Evolutionary conservation across 2,329 filamentous ascomycete genomes (phyloP).

Genomic region (Talaromyces sp.): DNA sequence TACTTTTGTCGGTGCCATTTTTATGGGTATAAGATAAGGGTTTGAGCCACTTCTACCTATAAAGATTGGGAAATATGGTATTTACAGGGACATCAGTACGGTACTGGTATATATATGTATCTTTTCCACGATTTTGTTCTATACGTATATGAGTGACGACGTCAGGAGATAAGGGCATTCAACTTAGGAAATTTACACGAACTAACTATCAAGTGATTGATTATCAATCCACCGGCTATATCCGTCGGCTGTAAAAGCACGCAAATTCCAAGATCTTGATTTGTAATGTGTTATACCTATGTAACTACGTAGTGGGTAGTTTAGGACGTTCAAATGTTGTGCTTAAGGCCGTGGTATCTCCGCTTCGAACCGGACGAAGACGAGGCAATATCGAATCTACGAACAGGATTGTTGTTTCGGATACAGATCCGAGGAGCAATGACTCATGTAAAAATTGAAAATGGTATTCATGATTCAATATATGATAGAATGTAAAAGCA

Average conservation of each 20-base stretch:
- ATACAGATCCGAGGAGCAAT: no score
- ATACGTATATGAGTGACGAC: no score
- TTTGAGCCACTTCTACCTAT: not conserved
- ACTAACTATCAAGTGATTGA: not conserved
- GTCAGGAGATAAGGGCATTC: not conserved
- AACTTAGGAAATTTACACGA: not conserved
- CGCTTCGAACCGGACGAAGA: not conserved
- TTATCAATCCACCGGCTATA: not conserved
- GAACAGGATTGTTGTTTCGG: not conserved
- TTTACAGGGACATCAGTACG: no score
- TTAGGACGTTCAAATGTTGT: not conserved
- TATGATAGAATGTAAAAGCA: not conserved
- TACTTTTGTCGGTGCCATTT: slow-evolving; percentile 9
- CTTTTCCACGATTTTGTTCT: no score
- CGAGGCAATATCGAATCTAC: not conserved
- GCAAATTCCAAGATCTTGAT: not conserved
- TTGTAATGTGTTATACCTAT: not conserved
- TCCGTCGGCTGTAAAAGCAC: no score
- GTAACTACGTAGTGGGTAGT: no score
- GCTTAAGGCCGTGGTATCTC: not conserved
- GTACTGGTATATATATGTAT: no score
- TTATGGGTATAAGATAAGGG: not conserved
- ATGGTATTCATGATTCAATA: not conserved
- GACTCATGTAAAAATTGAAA: not conserved
- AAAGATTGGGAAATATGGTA: no score